phyloP scores from a whole-genome alignment of 2,329 filamentous ascomycete species.

The Zopfia rhizophila region DNA sequence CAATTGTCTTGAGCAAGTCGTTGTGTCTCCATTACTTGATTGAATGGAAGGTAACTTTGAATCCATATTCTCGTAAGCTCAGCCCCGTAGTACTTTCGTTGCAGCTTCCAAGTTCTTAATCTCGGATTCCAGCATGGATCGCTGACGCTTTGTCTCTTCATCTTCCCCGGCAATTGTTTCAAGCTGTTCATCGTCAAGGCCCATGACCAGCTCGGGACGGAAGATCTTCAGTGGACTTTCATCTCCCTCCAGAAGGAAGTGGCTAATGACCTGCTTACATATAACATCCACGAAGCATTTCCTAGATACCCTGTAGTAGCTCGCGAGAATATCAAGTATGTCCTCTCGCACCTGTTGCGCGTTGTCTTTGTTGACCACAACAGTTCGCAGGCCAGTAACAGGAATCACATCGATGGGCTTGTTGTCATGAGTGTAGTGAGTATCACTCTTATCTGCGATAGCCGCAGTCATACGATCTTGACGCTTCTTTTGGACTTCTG shows the following conservation, averaged over 20 bases:
- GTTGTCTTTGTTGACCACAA: slow-evolving; percentile 48
- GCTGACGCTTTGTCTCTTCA: slow-evolving; percentile 9
- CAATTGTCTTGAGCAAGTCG: too few species aligned
- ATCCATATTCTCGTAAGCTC: slow-evolving; percentile 6
- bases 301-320: slow-evolving; percentile 70
- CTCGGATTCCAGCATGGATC: slow-evolving; percentile 14
- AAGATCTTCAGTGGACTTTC: slow-evolving; percentile 39
- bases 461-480: slow-evolving; percentile 9
- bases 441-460: too few species aligned
- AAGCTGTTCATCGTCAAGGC: slow-evolving; percentile 15
- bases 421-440: too few species aligned
- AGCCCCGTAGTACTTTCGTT: slow-evolving; percentile 16
- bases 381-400: slow-evolving; percentile 1
- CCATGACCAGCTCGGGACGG: slow-evolving; percentile 13
- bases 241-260: slow-evolving; percentile 63
- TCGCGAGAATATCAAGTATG: slow-evolving; percentile 68
- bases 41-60: too few species aligned
- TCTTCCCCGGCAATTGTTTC: slow-evolving; percentile 30
- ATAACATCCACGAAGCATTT: slow-evolving; percentile 73
- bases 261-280: slow-evolving; percentile 66
- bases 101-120: slow-evolving; percentile 20
- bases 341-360: slow-evolving; percentile 53
- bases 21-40: too few species aligned
- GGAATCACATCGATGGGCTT: too few species aligned
- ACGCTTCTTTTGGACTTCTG: slow-evolving; percentile 55